Percentiles rank a stretch among this genome's conserved stretches.
These are phyloP conservation scores for Cercospora sp. DNA, from an alignment of 2,329 filamentous ascomycete genomes.

Conservation along the genomic window DNA sequence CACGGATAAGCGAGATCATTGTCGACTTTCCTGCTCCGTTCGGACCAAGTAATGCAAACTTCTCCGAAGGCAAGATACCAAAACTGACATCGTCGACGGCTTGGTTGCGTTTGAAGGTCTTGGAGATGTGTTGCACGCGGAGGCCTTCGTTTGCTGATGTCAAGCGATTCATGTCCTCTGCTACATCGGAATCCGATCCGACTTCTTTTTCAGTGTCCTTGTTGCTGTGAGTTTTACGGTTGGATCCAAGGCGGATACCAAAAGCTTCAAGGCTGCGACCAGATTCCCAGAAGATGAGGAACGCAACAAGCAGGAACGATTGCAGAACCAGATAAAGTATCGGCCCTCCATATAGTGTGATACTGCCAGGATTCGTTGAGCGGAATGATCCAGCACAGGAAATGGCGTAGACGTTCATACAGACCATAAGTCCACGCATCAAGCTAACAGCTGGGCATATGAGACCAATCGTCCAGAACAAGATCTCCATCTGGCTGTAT, in stretches of 20 bases:
- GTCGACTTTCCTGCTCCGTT: slow-evolving; percentile 90
- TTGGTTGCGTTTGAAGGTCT: slow-evolving; percentile 69
- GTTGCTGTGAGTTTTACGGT: background rate
- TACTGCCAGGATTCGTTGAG: slow-evolving; percentile 64
- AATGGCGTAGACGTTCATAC: slow-evolving; percentile 76
- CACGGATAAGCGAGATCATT: slow-evolving; percentile 80
- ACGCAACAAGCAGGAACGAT: slow-evolving; percentile 64
- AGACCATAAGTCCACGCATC: slow-evolving; percentile 69
- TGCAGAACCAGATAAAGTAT: slow-evolving; percentile 79
- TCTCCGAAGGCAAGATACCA: slow-evolving; percentile 71
- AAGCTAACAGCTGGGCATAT: slow-evolving; percentile 74
- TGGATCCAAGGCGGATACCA: slow-evolving; percentile 18
- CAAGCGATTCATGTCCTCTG: slow-evolving; percentile 22
- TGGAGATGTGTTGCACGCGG: slow-evolving; percentile 72
- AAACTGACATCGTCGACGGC: slow-evolving; percentile 86
- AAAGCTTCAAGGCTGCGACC: slow-evolving; percentile 50
- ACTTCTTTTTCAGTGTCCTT: slow-evolving; percentile 21
- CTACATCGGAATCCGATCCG: slow-evolving; percentile 34
- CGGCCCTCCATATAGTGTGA: slow-evolving; percentile 75
- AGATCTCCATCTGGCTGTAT: slow-evolving; percentile 48
- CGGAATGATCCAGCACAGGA: slow-evolving; percentile 65
- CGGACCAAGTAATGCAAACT: slow-evolving; percentile 82
- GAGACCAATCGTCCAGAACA: slow-evolving; percentile 70
- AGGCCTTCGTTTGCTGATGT: slow-evolving; percentile 64
- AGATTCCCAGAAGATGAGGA: slow-evolving; percentile 75